Evolutionary conservation across 2,329 filamentous ascomycete genomes (phyloP), one percentile per base, ranked within the genome.

Genomic region (Xylaria sp.): DNA sequence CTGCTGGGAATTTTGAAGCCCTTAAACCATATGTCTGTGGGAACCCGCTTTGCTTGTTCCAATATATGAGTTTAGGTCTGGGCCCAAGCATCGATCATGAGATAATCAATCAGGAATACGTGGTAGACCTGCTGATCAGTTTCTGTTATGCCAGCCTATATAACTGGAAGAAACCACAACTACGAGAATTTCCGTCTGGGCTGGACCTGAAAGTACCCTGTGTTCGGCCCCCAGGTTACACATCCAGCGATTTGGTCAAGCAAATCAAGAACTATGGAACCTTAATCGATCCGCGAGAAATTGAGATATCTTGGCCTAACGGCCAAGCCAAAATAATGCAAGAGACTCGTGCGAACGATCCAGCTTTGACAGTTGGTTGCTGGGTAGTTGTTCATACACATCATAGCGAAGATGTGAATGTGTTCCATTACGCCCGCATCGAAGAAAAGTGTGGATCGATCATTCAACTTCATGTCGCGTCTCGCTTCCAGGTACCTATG

Each of bases 11-110:
- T 0, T 90, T 95, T 46, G 88, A 91, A 74, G 88, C 91, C 1
- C 83, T 94, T 68, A 93, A 92, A 73, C 92, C 92, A 2, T 93
- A 92, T 69, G 93, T 97, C 54, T 98, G 94, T 80, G 88, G 88
- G 25, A 86, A 88, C 13, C 83, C 86, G 1, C 84, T 98, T 2
- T 98, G 94, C 75, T 83, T 97, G 3, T 97, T 92, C 75, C 94
- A 98, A 77, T 97, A 96, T 81, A 92, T 97, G 85, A 86, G 88
- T 18, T 84, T 97, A n/a, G 94, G 93, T 0, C 91, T 97, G 75
- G 94, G 94, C 0, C 92, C 93, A 1, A 94, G 89, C 74, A 89
- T 97, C 65, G 94, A 98, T 78, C 90, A 94, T 77, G 94, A 97
- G 76, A 92, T 98, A 25, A 76, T 92, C 31, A 88, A 88, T 13